Evolutionary conservation across 768 basidiomycete genomes (phyloP), one percentile per base, ranked within the genome.

Genomic region (Coprinopsis sp.): DNA sequence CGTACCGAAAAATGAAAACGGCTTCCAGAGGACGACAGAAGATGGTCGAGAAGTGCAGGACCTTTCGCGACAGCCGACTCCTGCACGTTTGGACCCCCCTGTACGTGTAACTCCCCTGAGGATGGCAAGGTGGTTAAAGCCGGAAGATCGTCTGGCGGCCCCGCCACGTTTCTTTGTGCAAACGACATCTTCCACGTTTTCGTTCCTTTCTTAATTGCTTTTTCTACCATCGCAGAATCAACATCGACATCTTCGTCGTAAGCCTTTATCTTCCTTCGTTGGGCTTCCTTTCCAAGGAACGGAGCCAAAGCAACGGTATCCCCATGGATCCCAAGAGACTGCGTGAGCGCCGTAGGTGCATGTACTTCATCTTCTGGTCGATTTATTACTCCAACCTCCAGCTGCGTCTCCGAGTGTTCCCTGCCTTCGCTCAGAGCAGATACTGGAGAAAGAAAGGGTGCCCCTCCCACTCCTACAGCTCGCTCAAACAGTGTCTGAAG

Each of bases 1-100:
- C 78, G 71, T 12, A 72, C 64, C n/a, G 61, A 55, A 33, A 78
- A 71, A 54, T 77, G 69, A 53, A 79, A 79, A 42, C 77, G 68
- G 49, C 69, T 76, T 39, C 54, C 55, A n/a, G 52, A 36, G 4
- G 58, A 50, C 14, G 59, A 47, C 1, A 54, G n/a, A 24, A 40
- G 33, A 33, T 40, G 47, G 11, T 39, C 28, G n/a, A n/a, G n/a
- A 24, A 34, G 31, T 19, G 33, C 23, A 11, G 37, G 23, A 47
- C 25, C 10, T 30, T 11, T 30, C 51, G 49, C 13, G 33, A 27
- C 13, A 41, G 23, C 29, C 25, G 33, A 8, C 19, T 25, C 39
- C 41, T 14, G 28, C 1, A 42, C 19, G 33, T 30, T 31, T 31
- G 30, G 21, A 6, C 21, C 29, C 21, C 16, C 31, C 18, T 44